phyloP scores from a whole-genome alignment of 2,329 filamentous ascomycete genomes.

The Hypoxylon sp. region DNA sequence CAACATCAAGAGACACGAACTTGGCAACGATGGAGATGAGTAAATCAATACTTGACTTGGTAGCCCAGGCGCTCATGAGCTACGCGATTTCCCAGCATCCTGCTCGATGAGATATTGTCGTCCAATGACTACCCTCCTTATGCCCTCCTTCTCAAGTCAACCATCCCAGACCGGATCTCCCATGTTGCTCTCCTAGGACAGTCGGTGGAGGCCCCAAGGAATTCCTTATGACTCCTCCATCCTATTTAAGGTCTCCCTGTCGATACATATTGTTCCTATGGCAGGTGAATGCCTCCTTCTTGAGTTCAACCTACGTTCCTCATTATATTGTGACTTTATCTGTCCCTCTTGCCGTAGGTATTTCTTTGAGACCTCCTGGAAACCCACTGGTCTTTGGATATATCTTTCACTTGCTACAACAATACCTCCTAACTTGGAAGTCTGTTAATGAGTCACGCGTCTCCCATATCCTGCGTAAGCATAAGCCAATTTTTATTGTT shows the following conservation, averaged over 20 bases:
- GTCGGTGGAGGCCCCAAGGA: not conserved
- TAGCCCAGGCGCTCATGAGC: not conserved
- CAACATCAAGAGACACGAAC: not conserved
- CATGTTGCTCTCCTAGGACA: not conserved
- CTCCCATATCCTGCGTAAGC: slow-evolving; percentile 4
- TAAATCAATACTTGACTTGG: not conserved
- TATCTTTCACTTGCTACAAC: not conserved
- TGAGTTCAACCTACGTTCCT: not conserved
- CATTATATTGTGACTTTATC: slow-evolving; percentile 1
- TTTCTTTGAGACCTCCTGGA: not conserved
- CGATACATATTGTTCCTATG: not conserved
- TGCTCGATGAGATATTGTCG: slow-evolving; percentile 1
- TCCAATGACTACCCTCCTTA: slow-evolving; percentile 5
- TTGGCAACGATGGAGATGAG: slow-evolving; percentile 7
- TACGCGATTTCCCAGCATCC: slow-evolving; percentile 2
- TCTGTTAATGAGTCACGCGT: not conserved
- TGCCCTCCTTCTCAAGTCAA: not conserved
- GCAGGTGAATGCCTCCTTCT: not conserved
- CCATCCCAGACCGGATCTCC: not conserved
- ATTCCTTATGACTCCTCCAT: slow-evolving; percentile 10
- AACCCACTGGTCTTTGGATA: not conserved
- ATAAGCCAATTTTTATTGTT: not conserved
- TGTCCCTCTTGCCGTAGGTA: not conserved
- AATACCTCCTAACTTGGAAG: not conserved
- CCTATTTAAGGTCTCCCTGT: not conserved